Evolutionary conservation across 2,329 filamentous ascomycete species (phyloP), one percentile per base, ranked within the genome.

Genomic region (Nemania abortiva): DNA sequence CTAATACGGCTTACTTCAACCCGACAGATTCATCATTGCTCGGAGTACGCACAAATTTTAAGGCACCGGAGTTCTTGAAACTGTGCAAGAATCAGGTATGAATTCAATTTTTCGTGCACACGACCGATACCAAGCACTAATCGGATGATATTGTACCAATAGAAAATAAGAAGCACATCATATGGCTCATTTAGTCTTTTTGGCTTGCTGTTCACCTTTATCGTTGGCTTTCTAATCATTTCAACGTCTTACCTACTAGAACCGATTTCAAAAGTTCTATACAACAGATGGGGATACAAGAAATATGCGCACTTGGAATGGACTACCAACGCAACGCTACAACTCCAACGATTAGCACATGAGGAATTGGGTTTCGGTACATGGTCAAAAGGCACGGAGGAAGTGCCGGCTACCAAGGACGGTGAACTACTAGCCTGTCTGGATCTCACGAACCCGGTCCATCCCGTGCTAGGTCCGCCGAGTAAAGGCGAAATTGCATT

Each of bases 151-250:
- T 56, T 76, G 9, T 9, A 34, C 9, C 31, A 34, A 34, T 34
- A 34, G 74, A 77, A 77, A 70, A 73, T 77, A 1, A 62, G 61
- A 3, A 75, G 63, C 6, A 72, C 71, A 0, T 66, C 58, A 13
- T 56, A 22, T 20, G 11, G 2, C 1, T 56, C 54, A 24, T 42
- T 56, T 15, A 56, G 54, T 10, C 6, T 56, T 11, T 56, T 56
- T 18, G 54, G 54, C 22, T 34, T 56, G 15, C n/a, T 42, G 2
- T 56, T 56, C 10, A 56, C n/a, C n/a, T 56, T 39, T 3, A 6
- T 24, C 10, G 3, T 24, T n/a, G 54, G 54, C 10, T 15, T 2
- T 9, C 5, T 42, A 24, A 22, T 56, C 10, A n/a, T 27, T 13
- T 6, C 20, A 3, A 24, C 34, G 7, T 56, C 54, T 15, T 56